A percentile compares a stretch with the other conserved stretches of the same genome.
Evolutionary conservation across 306 rosid genomes (phyloP).

Genomic region (Betula pendula): DNA sequence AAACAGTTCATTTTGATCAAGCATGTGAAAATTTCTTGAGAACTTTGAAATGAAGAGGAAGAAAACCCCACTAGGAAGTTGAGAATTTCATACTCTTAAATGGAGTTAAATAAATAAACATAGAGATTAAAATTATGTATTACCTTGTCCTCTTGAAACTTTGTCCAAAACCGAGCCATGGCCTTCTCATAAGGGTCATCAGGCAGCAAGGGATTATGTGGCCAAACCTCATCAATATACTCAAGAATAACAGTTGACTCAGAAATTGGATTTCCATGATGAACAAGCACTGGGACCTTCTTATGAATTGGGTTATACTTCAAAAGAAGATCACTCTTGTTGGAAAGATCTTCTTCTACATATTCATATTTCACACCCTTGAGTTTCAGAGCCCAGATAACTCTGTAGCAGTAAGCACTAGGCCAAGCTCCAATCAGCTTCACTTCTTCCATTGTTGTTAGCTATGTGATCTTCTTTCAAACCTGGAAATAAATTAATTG

Average conservation of each 20-base stretch:
- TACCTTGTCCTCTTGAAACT: constrained; percentile 18
- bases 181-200: constrained; percentile 15
- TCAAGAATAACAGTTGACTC: not conserved
- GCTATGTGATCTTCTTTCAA: not conserved
- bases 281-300: not conserved
- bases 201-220: constrained; percentile 18
- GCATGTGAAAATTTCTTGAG: not conserved
- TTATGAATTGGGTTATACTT: constrained; percentile 4
- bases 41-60: not conserved
- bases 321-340: constrained; percentile 3
- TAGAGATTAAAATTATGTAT: not conserved
- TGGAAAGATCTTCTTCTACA: not conserved
- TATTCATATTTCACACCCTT: constrained; percentile 10
- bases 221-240: constrained; percentile 13
- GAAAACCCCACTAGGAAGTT: not conserved
- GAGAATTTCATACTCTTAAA: not conserved
- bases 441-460: constrained; percentile 25
- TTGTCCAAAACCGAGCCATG: constrained; percentile 19
- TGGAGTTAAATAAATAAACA: not conserved
- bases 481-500: not conserved
- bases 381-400: not conserved
- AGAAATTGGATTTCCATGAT: constrained; percentile 6
- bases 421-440: constrained; percentile 24
- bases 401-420: constrained; percentile 1
- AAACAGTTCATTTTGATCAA: not conserved